Evolutionary conservation across 2,329 filamentous ascomycete genomes (phyloP).

Genomic region (Didymella segeticola): DNA sequence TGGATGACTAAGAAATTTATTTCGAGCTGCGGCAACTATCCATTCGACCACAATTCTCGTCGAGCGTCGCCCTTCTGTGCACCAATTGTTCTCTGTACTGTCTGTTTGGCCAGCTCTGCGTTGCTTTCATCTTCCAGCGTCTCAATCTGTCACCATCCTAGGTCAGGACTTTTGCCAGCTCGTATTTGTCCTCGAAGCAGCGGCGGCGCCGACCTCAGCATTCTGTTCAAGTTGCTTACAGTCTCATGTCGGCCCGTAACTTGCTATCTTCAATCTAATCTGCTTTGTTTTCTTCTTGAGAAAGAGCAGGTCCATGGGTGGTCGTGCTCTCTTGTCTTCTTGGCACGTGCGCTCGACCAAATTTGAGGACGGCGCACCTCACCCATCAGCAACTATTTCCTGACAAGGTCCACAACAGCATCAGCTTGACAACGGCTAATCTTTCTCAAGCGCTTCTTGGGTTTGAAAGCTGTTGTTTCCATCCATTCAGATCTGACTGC

Average conservation of each 20-base stretch:
- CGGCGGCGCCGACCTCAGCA: constrained; percentile 21
- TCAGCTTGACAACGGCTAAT: background rate
- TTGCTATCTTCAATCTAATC: background rate
- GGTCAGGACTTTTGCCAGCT: background rate
- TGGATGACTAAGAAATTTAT: constrained; percentile 17
- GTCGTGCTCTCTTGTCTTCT: constrained; percentile 21
- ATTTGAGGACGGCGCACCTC: constrained; percentile 32
- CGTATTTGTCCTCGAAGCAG: constrained; percentile 8
- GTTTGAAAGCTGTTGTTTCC: background rate
- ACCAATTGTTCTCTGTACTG: background rate
- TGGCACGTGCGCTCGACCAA: constrained; percentile 41
- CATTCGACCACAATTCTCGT: background rate
- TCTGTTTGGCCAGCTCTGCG: background rate
- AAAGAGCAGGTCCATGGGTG: constrained; percentile 1
- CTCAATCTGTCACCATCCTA: constrained; percentile 13
- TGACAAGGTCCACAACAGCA: constrained; percentile 6
- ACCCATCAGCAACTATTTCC: constrained; percentile 23
- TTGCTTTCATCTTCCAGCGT: constrained; percentile 3
- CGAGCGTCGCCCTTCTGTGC: background rate
- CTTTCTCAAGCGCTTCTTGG: background rate
- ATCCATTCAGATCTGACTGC: background rate
- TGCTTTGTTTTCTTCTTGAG: constrained; percentile 7
- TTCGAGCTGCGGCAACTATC: constrained; percentile 5
- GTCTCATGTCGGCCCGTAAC: background rate
- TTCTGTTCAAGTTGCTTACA: background rate